These are phyloP conservation scores for Plasmodium knowlesi DNA, from an alignment of 169 alveolate species.

Conservation along the genomic window DNA sequence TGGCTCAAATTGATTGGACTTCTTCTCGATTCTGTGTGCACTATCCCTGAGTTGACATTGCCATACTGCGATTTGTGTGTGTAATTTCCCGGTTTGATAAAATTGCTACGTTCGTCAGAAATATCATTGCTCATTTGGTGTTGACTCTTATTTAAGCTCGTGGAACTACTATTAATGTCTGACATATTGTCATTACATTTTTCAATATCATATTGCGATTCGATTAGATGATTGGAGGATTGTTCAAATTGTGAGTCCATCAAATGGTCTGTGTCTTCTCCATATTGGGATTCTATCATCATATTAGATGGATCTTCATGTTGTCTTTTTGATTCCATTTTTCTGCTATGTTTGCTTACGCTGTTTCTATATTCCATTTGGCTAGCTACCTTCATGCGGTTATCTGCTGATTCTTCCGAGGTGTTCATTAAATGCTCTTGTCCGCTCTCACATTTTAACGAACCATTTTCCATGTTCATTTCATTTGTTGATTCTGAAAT, in stretches of 20 bases:
- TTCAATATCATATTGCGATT: neutral
- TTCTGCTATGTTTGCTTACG: neutral
- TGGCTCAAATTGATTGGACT: constrained; percentile 1
- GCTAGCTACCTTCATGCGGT: neutral
- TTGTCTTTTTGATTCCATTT: neutral
- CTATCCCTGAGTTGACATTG: neutral
- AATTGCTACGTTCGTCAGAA: neutral
- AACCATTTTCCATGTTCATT: neutral
- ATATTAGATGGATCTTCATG: neutral
- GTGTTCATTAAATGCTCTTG: neutral
- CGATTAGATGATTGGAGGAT: neutral
- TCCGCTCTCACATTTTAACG: neutral
- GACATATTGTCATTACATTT: neutral
- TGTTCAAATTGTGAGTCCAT: neutral
- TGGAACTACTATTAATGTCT: neutral
- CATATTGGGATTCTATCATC: neutral
- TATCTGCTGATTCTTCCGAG: constrained; percentile 8
- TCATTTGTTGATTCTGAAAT: constrained; percentile 18
- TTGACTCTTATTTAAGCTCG: neutral
- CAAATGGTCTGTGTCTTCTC: neutral
- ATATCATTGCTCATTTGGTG: neutral
- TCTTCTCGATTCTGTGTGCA: neutral
- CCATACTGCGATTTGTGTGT: neutral
- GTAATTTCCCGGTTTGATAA: neutral
- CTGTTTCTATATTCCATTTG: constrained; percentile 21